Evolutionary conservation across 257 asterid species (phyloP), one percentile per base, ranked within the genome.

Genomic region (Ligustrum vulgare): DNA sequence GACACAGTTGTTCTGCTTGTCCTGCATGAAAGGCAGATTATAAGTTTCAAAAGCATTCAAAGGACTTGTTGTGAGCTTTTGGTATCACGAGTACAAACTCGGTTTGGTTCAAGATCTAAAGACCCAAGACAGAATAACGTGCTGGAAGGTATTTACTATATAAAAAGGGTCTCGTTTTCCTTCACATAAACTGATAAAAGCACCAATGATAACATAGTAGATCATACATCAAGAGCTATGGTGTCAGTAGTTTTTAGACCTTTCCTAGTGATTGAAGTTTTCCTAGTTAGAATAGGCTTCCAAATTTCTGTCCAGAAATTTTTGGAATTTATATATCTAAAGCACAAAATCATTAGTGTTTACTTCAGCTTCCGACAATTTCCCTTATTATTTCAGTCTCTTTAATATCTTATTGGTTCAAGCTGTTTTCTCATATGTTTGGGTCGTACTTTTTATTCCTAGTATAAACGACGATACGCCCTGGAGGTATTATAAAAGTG

Each of bases 1-100:
- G 97, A 89, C 74, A 77, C 85, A 67, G 96, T 89, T 41, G 47
- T 11, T 90, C 94, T 86, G 90, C 94, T 93, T 36, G 98, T 90
- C 86, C 93, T 93, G 89, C 70, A 81, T 18, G 37, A 72, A 74
- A 22, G 72, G 80, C 64, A 56, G 67, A 60, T 60, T 10, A 22
- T 60, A 22, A 60, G 67, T 32, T 67, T 32, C 12, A 58, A 47
- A 41, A 31, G 36, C 18, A 60, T 22, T 22, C 33, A 25, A 60
- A 25, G 67, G 67, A 60, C 11, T 25, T 60, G 3, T 25, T 60
- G 34, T 22, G 16, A 10, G 0, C 25, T 71, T 25, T 32, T 49
- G 5, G 49, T 51, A 63, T n/a, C 22, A 56, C 23, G 56, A 77
- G 65, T 51, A 41, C 41, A 70, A 51, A 67, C 35, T 39, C 71